Base-by-base conservation (phyloP, 805 yeast species). In the Suhomyces pyralidae region DNA sequence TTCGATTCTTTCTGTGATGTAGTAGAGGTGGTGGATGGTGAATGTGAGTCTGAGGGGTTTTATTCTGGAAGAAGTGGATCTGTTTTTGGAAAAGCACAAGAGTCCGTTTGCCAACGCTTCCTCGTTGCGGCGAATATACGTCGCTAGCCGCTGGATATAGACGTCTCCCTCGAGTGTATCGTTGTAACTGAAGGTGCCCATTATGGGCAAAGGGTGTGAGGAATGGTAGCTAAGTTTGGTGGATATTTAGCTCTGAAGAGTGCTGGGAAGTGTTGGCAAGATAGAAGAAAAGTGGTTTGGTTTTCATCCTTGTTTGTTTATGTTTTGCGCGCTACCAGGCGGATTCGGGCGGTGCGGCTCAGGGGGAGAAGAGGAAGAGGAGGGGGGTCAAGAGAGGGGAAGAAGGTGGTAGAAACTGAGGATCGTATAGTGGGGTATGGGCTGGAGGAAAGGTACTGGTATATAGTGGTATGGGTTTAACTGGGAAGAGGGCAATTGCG, bases 1-100 rank as follows among this genome's bases (percentile, higher is more conserved):
- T 70, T 73, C 83, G 67, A 85, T 82, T 49, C 80, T 72, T 42
- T 83, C 87, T n/a, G 82, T 65, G 20, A 84, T 71, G 58, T 79
- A 84, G 61, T 81, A 85, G 26, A 84, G 69, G 62, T 85, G 89
- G 63, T 84, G 90, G 25, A 83, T 69, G 15, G 88, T 82, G 49
- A 85, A 69, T 12, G 81, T 78, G 20, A 85, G 69, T 53, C 88
- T 67, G 12, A 81, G 78, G 0, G 87, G 85, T 58, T 82, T 83
- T 38, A 65, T 62, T 50, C 65, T 69, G 26, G 65, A 38, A 19
- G 52, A 42, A 26, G 62, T 50, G 47, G 44, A 57, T 45, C 61
- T 56, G 40, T 57, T 63, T 57, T 79, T 81, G 58, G 80, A 77
- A 61, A 80, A 81, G 17, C 82, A 81, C 32, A 81, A 67, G 28